phyloP scores from a whole-genome alignment of 2,329 filamentous ascomycete genomes.

The Lecanicillium sp. region DNA sequence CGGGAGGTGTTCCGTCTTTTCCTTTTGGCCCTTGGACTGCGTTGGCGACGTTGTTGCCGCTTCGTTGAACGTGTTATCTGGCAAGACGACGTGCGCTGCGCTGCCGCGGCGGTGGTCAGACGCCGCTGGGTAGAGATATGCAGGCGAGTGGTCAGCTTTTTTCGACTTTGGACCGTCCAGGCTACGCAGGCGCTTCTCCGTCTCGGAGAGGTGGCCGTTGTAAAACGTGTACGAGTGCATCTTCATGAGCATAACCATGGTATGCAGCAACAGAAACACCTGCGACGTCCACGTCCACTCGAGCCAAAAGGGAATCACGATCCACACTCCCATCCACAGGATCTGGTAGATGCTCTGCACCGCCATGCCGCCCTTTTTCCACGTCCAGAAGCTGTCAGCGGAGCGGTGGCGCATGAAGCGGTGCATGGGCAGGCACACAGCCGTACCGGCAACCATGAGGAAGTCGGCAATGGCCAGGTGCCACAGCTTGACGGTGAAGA shows the following conservation, averaged over 20 bases:
- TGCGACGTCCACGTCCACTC: constrained; percentile 97
- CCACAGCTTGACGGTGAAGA: constrained; percentile 84
- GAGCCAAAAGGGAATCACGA: constrained; percentile 73
- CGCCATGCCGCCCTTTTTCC: constrained; percentile 69
- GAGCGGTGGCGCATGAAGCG: constrained; percentile 49
- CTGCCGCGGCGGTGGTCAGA: constrained; percentile 40
- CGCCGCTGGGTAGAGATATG: constrained; percentile 66
- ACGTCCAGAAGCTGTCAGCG: constrained; percentile 51
- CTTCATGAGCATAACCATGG: constrained; percentile 93
- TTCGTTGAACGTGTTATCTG: constrained; percentile 5
- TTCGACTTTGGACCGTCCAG: constrained; percentile 66
- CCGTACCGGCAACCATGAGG: constrained; percentile 74
- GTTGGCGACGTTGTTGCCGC: constrained; percentile 1
- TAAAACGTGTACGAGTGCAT: constrained; percentile 99
- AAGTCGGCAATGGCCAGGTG: constrained; percentile 78
- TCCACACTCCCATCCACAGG: constrained; percentile 75
- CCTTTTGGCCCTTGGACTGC: not conserved
- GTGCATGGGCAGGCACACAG: constrained; percentile 67
- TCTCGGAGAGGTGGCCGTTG: constrained; percentile 89
- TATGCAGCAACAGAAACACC: constrained; percentile 87
- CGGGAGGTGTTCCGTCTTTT: not conserved
- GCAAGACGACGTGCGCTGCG: constrained; percentile 20
- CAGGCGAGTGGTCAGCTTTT: constrained; percentile 51
- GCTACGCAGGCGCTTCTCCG: constrained; percentile 68
- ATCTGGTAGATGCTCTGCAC: constrained; percentile 78